Percentiles rank a stretch among this genome's conserved stretches.
Conservation (phyloP, 768 basidiomycete genomes). For the Lentinula guzmanii region DNA sequence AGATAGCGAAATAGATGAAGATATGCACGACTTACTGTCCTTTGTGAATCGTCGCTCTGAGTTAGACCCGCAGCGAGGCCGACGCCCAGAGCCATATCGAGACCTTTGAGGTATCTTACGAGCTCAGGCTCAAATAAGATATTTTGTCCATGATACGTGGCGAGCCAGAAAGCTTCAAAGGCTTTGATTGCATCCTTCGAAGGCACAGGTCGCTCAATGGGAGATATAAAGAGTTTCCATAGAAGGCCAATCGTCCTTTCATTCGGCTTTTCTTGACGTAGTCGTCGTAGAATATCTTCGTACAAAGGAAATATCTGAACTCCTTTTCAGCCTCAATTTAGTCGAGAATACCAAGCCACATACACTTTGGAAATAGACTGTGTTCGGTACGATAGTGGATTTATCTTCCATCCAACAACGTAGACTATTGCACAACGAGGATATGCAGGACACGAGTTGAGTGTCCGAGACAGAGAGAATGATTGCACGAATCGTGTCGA, state of each 20-base stretch:
- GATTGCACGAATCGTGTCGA: conserved; percentile 28
- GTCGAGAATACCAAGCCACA: conserved; percentile 8
- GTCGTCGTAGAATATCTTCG: neutral
- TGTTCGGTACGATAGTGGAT: conserved; percentile 19
- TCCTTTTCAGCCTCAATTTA: neutral
- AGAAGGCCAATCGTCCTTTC: conserved; percentile 16
- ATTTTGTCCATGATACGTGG: conserved; percentile 22
- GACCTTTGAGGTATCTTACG: conserved; percentile 23
- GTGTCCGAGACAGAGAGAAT: neutral
- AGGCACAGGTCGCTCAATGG: conserved; percentile 28
- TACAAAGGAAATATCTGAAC: conserved; percentile 18
- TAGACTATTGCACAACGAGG: conserved; percentile 15
- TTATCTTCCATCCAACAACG: conserved; percentile 32
- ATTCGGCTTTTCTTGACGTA: neutral
- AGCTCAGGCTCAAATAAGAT: conserved; percentile 23
- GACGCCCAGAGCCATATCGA: conserved; percentile 11
- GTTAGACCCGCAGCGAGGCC: neutral
- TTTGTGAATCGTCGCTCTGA: conserved; percentile 3
- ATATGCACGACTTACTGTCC: neutral
- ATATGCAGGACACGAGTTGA: neutral
- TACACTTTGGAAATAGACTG: conserved; percentile 33
- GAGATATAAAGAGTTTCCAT: conserved; percentile 27
- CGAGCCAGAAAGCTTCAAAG: conserved; percentile 33
- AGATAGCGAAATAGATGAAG: neutral
- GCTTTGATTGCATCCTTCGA: conserved; percentile 30